A percentile compares a stretch with the other conserved stretches of the same genome.
phyloP scores from a whole-genome alignment of 495 filamentous ascomycete genomes.

The Aspergillus affinis region DNA sequence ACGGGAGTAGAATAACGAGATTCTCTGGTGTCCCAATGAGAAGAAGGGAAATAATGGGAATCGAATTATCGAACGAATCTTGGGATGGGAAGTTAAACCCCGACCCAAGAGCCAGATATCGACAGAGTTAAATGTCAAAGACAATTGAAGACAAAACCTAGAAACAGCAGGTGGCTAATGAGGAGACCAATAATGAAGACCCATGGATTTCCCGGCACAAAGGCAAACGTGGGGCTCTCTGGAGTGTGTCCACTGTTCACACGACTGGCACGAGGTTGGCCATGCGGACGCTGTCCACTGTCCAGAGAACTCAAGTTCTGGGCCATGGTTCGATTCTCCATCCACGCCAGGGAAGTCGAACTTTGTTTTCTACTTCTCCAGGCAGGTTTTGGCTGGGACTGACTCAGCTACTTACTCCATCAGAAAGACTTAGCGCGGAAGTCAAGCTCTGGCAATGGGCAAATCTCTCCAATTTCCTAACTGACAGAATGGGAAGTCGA shows the following conservation, averaged over 20 bases:
- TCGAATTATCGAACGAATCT: background rate
- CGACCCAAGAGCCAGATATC: background rate
- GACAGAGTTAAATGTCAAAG: background rate
- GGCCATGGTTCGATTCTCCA: constrained; percentile 3
- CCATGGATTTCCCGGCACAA: constrained; percentile 3
- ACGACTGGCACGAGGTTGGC: constrained; percentile 18
- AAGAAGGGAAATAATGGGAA: background rate
- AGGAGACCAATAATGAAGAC: background rate
- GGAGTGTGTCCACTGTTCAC: constrained; percentile 5
- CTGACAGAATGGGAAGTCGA: background rate
- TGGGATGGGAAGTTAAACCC: background rate
- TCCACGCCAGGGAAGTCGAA: background rate
- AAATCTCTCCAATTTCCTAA: background rate
- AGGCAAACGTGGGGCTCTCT: constrained; percentile 12
- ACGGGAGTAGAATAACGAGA: background rate
- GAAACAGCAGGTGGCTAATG: background rate
- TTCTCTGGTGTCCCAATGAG: background rate
- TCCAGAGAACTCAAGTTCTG: background rate
- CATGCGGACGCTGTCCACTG: constrained; percentile 8
- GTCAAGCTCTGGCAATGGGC: background rate
- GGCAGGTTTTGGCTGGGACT: background rate
- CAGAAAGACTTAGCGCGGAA: background rate
- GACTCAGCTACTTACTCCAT: background rate
- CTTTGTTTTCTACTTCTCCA: background rate
- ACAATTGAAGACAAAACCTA: background rate